phyloP scores from a whole-genome alignment of 192 early-diverging fungal species.

The Rhizoclosmatium sp. region DNA sequence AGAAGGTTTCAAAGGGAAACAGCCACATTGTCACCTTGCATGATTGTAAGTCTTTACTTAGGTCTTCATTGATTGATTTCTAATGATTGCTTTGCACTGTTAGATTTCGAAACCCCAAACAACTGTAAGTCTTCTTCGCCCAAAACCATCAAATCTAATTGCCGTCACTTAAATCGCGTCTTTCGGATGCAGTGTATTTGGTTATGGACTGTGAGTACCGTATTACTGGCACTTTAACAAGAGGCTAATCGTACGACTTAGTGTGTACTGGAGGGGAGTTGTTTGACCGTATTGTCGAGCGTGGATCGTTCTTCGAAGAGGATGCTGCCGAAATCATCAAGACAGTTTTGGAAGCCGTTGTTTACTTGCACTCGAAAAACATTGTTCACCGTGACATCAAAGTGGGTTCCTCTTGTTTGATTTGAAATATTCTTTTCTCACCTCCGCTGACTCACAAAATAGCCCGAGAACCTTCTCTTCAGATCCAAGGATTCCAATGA shows the following conservation, averaged over 20 bases:
- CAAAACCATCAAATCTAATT: too few relatives aligned
- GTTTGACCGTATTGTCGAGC: conserved; percentile 77
- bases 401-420: conserved; percentile 15
- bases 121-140: conserved; percentile 44
- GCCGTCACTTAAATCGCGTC: background rate
- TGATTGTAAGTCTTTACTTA: conserved; percentile 66
- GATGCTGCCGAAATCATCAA: conserved; percentile 79
- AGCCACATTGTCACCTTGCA: conserved; percentile 88
- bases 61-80: background rate
- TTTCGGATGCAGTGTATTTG: conserved; percentile 47
- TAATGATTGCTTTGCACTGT: background rate
- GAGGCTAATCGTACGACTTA: background rate
- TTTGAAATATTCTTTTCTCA: background rate
- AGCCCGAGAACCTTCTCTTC: conserved; percentile 83
- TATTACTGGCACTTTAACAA: background rate
- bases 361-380: conserved; percentile 85
- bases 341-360: conserved; percentile 77
- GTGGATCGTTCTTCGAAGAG: conserved; percentile 68
- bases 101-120: conserved; percentile 64
- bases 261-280: conserved; percentile 78
- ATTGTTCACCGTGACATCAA: conserved; percentile 78
- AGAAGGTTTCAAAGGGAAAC: conserved; percentile 77
- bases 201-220: conserved; percentile 51
- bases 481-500: conserved; percentile 37
- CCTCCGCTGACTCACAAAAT: conserved; percentile 58